A percentile compares a stretch with the other conserved stretches of the same genome.
phyloP scores from a whole-genome alignment of 352 stramenopile genomes.

The Pythium plurisporium region DNA sequence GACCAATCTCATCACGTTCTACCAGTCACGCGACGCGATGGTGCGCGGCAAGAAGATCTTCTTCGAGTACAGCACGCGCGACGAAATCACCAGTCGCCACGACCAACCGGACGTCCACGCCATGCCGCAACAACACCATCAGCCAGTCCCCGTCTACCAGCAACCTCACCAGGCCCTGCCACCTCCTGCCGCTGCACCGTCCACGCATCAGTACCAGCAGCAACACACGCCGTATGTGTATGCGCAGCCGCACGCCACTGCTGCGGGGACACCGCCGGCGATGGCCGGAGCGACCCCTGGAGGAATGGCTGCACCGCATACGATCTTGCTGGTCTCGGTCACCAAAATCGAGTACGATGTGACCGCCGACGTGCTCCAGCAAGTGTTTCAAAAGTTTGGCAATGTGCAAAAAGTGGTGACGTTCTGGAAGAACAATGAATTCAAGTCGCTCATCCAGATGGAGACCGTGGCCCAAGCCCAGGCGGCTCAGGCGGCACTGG shows the following conservation, averaged over 20 bases:
- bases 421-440: conserved; percentile 81
- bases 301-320: conserved; percentile 30
- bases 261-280: not conserved
- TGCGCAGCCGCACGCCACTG: not conserved
- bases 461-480: conserved; percentile 67
- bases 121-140: not conserved
- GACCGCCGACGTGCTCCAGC: conserved; percentile 73
- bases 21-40: conserved; percentile 65
- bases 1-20: conserved; percentile 74
- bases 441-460: conserved; percentile 80
- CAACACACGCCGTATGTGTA: conserved; percentile 8
- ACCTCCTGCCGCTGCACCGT: not conserved
- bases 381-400: conserved; percentile 83
- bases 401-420: conserved; percentile 80
- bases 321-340: conserved; percentile 76
- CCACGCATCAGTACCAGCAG: conserved; percentile 26
- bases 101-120: conserved; percentile 3
- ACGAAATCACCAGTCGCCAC: conserved; percentile 50
- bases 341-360: conserved; percentile 84
- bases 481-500: conserved; percentile 59
- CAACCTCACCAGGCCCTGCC: not conserved
- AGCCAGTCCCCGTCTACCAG: not conserved
- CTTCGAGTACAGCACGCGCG: conserved; percentile 67
- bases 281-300: not conserved
- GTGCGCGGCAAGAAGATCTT: conserved; percentile 78